Evolutionary conservation across 1,139 yeast species (phyloP), one percentile per base, ranked within the genome.

Genomic region (Kazachstania sp.): DNA sequence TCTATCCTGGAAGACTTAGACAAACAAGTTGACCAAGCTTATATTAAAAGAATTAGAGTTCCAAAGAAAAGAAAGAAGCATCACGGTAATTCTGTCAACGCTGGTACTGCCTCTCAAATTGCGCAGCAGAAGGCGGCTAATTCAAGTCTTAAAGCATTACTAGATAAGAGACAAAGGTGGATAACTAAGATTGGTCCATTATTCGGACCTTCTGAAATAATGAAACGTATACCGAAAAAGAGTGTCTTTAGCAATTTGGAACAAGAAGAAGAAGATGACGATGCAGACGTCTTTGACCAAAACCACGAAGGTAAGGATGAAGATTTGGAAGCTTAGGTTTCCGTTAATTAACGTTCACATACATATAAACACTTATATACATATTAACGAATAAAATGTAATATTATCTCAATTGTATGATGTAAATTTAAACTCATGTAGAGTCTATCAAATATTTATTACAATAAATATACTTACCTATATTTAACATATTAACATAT

Each of bases 21-120:
- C 64, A 92, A 90, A 63, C 98, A 94, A 66, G 92, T 92, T 28
- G 98, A 94, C 64, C 97, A 87, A 66, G 92, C 95, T 12, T 92
- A 88, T 62, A 71, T 85, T 57, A 86, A 90, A 65, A 74, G 97
- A 50, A 76, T 86, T 51, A 79, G 90, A 57, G 87, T 82, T n/a
- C 84, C 87, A 50, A 84, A 83, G 54, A 83, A 83, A 66, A 85
- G 84, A 67, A 83, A 84, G 70, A 86, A 83, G 70, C 76, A 77
- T 7, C 35, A 38, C 3, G 26, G 44, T 30, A 37, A 41, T 12
- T 40, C 40, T 23, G 39, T 56, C 15, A 43, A 46, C 45, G 5
- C 68, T 50, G 45, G 68, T 62, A 49, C 73, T 61, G 59, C 69
- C 60, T 64, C 68, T 7, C 68, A 64, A 46, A 54, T 60, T 37